Conservation (phyloP, 2,329 filamentous ascomycete species). For the Helicocarpus griseus region DNA sequence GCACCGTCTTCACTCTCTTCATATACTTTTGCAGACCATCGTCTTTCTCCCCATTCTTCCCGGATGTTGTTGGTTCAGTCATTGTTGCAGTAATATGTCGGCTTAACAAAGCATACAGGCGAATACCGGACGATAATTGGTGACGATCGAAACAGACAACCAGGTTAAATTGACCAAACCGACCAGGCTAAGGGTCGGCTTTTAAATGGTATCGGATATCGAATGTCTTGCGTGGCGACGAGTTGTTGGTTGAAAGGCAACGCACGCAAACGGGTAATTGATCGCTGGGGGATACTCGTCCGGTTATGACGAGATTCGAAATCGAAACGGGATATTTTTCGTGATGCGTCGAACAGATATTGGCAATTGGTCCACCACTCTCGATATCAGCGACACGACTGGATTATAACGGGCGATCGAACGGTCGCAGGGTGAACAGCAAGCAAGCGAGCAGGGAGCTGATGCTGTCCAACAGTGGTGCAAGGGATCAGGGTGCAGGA, state of each 20-base stretch:
- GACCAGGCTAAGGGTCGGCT: too few relatives aligned
- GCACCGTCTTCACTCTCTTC: constrained; percentile 29
- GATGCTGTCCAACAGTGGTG: neutral
- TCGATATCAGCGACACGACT: neutral
- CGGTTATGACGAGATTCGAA: neutral
- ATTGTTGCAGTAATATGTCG: constrained; percentile 4
- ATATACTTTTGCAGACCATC: constrained; percentile 31
- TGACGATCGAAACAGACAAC: neutral
- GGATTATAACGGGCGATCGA: neutral
- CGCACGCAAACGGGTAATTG: neutral
- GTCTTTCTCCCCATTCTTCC: constrained; percentile 10
- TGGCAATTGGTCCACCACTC: neutral
- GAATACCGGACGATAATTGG: neutral
- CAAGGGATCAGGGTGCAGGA: neutral
- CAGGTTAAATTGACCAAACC: too few relatives aligned
- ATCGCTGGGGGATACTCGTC: neutral
- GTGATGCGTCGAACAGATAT: neutral
- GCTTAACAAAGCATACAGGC: neutral
- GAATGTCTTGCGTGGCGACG: neutral
- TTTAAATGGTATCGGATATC: too few relatives aligned
- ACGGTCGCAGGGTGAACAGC: neutral
- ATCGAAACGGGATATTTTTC: neutral
- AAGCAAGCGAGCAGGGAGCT: neutral
- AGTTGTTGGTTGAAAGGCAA: neutral
- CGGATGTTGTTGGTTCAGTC: constrained; percentile 9